Percentiles rank a stretch among this genome's conserved stretches.
Evolutionary conservation across 768 basidiomycete genomes (phyloP).

Genomic region (Mycena capillaripes): DNA sequence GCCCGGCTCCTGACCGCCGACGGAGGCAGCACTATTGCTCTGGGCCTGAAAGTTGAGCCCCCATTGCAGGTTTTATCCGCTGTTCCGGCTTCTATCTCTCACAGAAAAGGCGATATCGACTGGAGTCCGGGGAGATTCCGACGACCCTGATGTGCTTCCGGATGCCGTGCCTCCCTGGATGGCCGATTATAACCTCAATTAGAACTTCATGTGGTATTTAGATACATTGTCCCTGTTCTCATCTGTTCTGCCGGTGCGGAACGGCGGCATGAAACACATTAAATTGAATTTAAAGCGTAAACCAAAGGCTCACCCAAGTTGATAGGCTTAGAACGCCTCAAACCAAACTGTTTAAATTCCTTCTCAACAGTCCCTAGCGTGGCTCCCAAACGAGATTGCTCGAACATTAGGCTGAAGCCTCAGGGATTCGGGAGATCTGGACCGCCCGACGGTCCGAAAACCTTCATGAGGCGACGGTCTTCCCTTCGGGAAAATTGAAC

Average conservation of each 20-base stretch:
- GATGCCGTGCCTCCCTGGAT: constrained; percentile 21
- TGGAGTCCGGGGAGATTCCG: constrained; percentile 26
- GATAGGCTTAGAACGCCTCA: no score
- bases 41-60: constrained; percentile 43
- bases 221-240: no score
- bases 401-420: not conserved
- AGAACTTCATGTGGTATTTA: not conserved
- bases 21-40: constrained; percentile 37
- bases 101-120: constrained; percentile 35
- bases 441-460: constrained; percentile 56
- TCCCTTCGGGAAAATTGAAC: not conserved
- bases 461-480: constrained; percentile 54
- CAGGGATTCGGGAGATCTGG: no score
- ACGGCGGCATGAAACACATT: no score
- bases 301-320: no score
- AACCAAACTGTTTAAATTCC: no score
- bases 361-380: not conserved
- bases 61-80: constrained; percentile 44
- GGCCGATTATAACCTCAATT: no score
- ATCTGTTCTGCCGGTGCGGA: no score
- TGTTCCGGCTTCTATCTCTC: constrained; percentile 48
- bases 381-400: no score
- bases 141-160: constrained; percentile 5
- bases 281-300: no score
- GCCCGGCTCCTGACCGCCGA: constrained; percentile 44